A percentile compares a stretch with the other conserved stretches of the same genome.
phyloP scores from a whole-genome alignment of 495 filamentous ascomycete genomes.

The Cryomyces minteri region DNA sequence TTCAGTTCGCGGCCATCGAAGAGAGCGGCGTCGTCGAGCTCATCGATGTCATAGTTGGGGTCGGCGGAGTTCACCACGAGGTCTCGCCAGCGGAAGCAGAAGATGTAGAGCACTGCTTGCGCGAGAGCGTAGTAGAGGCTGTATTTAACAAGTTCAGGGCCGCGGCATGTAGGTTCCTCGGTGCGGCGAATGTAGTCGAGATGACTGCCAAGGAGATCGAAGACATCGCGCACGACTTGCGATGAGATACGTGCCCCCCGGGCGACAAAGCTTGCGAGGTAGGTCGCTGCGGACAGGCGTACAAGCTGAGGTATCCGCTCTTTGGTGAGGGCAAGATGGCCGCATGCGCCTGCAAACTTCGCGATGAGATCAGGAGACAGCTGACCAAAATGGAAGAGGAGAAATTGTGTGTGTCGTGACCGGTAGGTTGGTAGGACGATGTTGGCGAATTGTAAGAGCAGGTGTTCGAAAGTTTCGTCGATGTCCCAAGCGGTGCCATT shows the following conservation, averaged over 20 bases:
- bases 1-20: conserved; percentile 42
- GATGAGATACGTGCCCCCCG: conserved; percentile 62
- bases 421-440: conserved; percentile 79
- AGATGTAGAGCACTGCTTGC: conserved; percentile 87
- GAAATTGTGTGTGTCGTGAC: conserved; percentile 73
- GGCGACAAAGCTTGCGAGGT: conserved; percentile 83
- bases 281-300: conserved; percentile 74
- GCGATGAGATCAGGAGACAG: conserved; percentile 53
- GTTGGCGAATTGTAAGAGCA: conserved; percentile 64
- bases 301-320: conserved; percentile 38
- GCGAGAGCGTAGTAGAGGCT: conserved; percentile 69
- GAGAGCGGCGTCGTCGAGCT: conserved; percentile 35
- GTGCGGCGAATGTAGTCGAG: conserved; percentile 45
- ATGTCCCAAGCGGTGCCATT: conserved; percentile 23
- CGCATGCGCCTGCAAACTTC: conserved; percentile 61
- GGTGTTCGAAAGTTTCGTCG: conserved; percentile 41
- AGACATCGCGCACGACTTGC: conserved; percentile 58
- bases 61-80: conserved; percentile 34
- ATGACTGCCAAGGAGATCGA: conserved; percentile 53
- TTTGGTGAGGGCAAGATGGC: conserved; percentile 46
- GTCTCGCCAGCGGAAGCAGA: conserved; percentile 96
- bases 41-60: conserved; percentile 27
- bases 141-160: conserved; percentile 70
- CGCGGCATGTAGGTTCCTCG: conserved; percentile 49
- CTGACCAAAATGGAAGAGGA: conserved; percentile 88